These are phyloP conservation scores for Zoysia japonica DNA, from an alignment of 176 grass and related monocot species.

Conservation along the genomic window DNA sequence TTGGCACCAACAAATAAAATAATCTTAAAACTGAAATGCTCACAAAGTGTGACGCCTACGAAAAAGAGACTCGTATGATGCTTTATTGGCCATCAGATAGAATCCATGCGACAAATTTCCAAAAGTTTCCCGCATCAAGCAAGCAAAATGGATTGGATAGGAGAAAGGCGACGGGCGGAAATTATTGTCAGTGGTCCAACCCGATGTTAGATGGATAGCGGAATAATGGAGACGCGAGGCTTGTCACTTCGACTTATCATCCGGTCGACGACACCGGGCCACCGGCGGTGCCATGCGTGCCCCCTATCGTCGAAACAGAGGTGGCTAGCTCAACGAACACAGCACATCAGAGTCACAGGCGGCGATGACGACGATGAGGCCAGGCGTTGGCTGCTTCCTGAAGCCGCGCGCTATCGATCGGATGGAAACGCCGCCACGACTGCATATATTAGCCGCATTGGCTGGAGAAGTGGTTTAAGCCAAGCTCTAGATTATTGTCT, in stretches of 20 bases:
- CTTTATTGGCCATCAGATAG: background rate
- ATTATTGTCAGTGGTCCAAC: conserved; percentile 30
- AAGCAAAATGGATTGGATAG: background rate
- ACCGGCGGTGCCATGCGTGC: background rate
- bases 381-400: background rate
- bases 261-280: background rate
- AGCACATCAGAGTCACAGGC: background rate
- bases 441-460: background rate
- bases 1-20: background rate
- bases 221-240: background rate
- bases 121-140: background rate
- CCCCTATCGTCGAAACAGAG: background rate
- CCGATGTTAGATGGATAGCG: conserved; percentile 29
- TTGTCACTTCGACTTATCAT: background rate
- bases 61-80: background rate
- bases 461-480: background rate
- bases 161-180: conserved; percentile 28
- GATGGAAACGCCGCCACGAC: conserved; percentile 18
- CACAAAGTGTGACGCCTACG: background rate
- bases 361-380: conserved; percentile 3
- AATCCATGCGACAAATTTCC: background rate
- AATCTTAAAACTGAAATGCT: background rate
- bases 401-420: background rate
- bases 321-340: too few species aligned
- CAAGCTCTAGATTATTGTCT: conserved; percentile 37